Percentiles rank a stretch among this genome's conserved stretches.
Conservation (phyloP, 345 rosid species). For the Arabidopsis suecica region DNA sequence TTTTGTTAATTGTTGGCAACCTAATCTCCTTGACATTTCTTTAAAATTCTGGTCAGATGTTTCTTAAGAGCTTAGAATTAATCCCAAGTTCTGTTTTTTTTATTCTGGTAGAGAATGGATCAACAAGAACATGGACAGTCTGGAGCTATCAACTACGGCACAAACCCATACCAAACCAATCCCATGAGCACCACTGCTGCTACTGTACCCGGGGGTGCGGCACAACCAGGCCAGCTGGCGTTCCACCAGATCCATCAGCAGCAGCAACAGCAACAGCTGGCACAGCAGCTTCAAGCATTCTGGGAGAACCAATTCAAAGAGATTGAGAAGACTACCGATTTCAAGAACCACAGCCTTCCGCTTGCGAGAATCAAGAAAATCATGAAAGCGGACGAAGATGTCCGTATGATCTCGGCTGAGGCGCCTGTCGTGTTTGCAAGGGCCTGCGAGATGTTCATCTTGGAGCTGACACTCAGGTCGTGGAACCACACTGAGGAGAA, state of each 20-base stretch:
- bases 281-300: slow-evolving; percentile 83
- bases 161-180: slow-evolving; percentile 66
- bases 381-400: slow-evolving; percentile 99
- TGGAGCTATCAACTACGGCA: slow-evolving; percentile 65
- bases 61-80: slow-evolving; percentile 8
- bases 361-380: slow-evolving; percentile 96
- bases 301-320: slow-evolving; percentile 90
- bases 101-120: slow-evolving; percentile 57
- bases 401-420: slow-evolving; percentile 97
- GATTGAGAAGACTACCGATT: slow-evolving; percentile 77
- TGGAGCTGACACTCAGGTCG: slow-evolving; percentile 87
- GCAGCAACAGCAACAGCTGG: slow-evolving; percentile 92
- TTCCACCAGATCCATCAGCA: slow-evolving; percentile 77
- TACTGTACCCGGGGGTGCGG: slow-evolving; percentile 37
- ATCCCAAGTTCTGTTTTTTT: not conserved
- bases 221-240: slow-evolving; percentile 55
- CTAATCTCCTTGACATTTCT: slow-evolving; percentile 10
- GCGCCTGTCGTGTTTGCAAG: slow-evolving; percentile 96
- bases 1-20: slow-evolving; percentile 18
- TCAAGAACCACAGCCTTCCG: slow-evolving; percentile 95
- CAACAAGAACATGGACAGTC: slow-evolving; percentile 72
- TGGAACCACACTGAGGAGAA: slow-evolving; percentile 99
- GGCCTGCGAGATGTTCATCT: slow-evolving; percentile 97
- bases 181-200: slow-evolving; percentile 53
- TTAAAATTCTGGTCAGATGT: not conserved